Percentiles rank a stretch among this genome's conserved stretches.
Evolutionary conservation across 345 rosid species (phyloP).

Genomic region (Sisymbrium altissimum): DNA sequence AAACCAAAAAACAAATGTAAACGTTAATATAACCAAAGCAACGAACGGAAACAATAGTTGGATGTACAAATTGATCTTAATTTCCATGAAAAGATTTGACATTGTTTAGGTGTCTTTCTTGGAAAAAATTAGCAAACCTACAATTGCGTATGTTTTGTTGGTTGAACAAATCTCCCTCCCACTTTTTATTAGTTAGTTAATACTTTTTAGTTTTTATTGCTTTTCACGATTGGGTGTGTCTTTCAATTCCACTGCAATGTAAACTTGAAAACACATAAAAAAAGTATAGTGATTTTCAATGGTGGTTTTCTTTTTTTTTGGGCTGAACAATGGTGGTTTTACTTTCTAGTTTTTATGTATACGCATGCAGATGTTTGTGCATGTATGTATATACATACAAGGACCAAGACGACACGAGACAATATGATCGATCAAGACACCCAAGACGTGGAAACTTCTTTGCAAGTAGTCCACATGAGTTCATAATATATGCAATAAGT

Average conservation of each 20-base stretch:
- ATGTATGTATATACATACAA: background rate
- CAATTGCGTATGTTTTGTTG: background rate
- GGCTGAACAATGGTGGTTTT: too few relatives aligned
- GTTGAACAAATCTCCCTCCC: background rate
- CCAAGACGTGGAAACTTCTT: conserved; percentile 12
- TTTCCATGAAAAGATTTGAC: background rate
- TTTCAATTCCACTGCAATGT: background rate
- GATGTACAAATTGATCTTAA: background rate
- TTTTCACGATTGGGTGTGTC: background rate
- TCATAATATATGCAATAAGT: background rate
- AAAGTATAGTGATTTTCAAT: background rate
- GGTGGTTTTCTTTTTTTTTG: too few relatives aligned
- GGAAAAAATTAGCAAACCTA: background rate
- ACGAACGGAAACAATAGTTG: background rate
- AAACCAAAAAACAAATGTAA: too few relatives aligned
- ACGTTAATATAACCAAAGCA: background rate
- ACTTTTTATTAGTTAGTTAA: background rate
- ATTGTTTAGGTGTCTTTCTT: background rate
- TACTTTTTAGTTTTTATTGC: background rate
- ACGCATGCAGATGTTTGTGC: background rate
- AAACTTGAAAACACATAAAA: background rate
- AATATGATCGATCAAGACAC: too few relatives aligned
- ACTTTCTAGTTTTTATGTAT: background rate
- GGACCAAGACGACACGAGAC: conserved; percentile 10
- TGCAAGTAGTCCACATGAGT: conserved; percentile 23